Base-by-base conservation (phyloP, 345 rosid genomes). In the Populus alba region DNA sequence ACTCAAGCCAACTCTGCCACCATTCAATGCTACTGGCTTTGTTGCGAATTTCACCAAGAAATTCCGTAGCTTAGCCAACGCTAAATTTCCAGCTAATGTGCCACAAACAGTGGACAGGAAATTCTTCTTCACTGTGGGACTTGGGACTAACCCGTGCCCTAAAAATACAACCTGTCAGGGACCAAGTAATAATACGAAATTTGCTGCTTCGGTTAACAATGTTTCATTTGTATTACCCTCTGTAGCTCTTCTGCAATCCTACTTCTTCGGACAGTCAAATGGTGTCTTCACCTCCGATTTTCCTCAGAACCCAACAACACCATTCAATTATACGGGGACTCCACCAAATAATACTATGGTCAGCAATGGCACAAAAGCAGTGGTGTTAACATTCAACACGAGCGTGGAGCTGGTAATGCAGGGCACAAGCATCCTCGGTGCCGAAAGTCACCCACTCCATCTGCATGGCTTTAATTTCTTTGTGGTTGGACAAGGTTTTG, bases 121-220 rank as follows among this genome's bases (percentile, higher is more conserved):
- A 33, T 81, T 77, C 41, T 72, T 72, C 47, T 81, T 81, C 76
- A 72, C 78, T 13, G 75, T 77, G 10, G 83, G 83, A 45, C 80
- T 81, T 23, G 83, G 83, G 59, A 72, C 77, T 25, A 22, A 11
- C 10, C 80, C 83, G 6, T 81, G 83, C 23, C 74, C 76, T 3
- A n/a, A 37, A 12, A 81, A 77, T 55, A 81, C 77, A 59, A 81
- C 77, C 22, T 81, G 83, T 45, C 83, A 81, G 70, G 83, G 83
- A 22, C 83, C 83, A 8, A 71, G 77, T 0, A 81, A 81, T 72
- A 72, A 33, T 8, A 81, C 83, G 8, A 81, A 81, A 55, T 81
- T 81, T 53, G 73, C 83, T 39, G 83, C 80, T 31, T 71, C 83
- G 1, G 25, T 81, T 20, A 81, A 81, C 72, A 81, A 81, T 31